Conservation (phyloP, 306 rosid genomes). For the Cicer cuneatum region DNA sequence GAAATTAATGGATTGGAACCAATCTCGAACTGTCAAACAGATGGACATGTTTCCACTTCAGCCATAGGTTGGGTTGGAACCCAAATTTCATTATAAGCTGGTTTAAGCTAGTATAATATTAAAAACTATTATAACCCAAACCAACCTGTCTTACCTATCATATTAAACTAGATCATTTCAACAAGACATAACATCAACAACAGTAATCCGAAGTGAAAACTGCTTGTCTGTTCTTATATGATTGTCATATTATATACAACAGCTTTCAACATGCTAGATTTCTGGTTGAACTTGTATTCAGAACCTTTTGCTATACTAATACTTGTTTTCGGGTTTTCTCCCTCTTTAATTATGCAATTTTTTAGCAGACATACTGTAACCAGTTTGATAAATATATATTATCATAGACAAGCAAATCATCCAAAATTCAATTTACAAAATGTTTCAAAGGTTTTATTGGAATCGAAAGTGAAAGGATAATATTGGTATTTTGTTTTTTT, state of each 20-base stretch:
- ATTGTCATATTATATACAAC: background rate
- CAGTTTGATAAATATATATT: background rate
- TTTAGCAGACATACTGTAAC: background rate
- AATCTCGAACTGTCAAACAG: conserved; percentile 1
- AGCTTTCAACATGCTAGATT: background rate
- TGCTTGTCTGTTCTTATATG: background rate
- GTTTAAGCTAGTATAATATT: background rate
- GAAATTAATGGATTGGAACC: conserved; percentile 1
- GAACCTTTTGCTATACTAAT: background rate
- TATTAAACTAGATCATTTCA: background rate
- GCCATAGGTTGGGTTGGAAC: conserved; percentile 15
- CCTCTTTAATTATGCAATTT: background rate
- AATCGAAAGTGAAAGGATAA: background rate
- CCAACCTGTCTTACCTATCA: background rate
- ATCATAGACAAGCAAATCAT: background rate
- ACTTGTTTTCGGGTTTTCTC: background rate
- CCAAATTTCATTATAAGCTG: conserved; percentile 18
- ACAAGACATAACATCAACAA: background rate
- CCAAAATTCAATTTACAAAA: background rate
- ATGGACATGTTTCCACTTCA: background rate
- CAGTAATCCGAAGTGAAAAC: background rate
- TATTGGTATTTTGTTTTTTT: background rate
- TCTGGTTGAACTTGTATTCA: conserved; percentile 9
- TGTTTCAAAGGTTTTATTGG: background rate
- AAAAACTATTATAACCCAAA: conserved; percentile 8